Conservation (phyloP, 2,329 filamentous ascomycete genomes). For the Fusarium armeniacum region DNA sequence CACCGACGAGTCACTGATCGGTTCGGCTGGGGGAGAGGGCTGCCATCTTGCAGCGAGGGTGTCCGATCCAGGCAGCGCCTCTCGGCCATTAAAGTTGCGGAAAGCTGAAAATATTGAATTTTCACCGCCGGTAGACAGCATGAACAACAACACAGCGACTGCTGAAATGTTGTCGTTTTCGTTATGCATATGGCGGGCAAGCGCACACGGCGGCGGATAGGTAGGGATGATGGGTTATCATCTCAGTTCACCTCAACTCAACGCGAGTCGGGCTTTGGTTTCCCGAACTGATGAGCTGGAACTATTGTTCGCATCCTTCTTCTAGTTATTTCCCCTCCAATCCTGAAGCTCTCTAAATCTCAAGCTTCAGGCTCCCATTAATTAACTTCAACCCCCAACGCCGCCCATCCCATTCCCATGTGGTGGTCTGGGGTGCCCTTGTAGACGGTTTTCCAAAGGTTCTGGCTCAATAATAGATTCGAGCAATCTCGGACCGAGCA, state of each 20-base stretch:
- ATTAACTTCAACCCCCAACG: slow-evolving; percentile 15
- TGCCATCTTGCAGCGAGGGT: slow-evolving; percentile 29
- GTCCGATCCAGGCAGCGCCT: slow-evolving; percentile 32
- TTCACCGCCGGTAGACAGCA: slow-evolving; percentile 39
- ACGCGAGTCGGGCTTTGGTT: slow-evolving; percentile 5
- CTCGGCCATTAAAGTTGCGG: slow-evolving; percentile 22
- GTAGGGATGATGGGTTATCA: neutral
- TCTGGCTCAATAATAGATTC: slow-evolving; percentile 11
- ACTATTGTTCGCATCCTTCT: slow-evolving; percentile 15
- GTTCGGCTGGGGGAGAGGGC: slow-evolving; percentile 2
- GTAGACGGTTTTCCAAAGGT: slow-evolving; percentile 19
- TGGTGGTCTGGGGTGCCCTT: slow-evolving; percentile 13
- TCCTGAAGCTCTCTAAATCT: slow-evolving; percentile 19
- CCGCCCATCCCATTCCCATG: slow-evolving; percentile 2
- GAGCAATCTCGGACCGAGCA: slow-evolving; percentile 25
- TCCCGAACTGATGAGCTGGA: slow-evolving; percentile 8
- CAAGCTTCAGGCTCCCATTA: slow-evolving; percentile 1
- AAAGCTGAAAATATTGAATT: slow-evolving; percentile 21
- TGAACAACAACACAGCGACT: slow-evolving; percentile 18
- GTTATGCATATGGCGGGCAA: slow-evolving; percentile 3
- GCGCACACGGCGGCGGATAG: slow-evolving; percentile 2
- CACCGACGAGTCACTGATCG: slow-evolving; percentile 28
- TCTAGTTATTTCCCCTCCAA: slow-evolving; percentile 26
- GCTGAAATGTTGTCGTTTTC: neutral
- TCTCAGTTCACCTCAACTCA: neutral